These are phyloP conservation scores for Leccinum imitatum DNA, from an alignment of 768 basidiomycete species.

Conservation along the genomic window DNA sequence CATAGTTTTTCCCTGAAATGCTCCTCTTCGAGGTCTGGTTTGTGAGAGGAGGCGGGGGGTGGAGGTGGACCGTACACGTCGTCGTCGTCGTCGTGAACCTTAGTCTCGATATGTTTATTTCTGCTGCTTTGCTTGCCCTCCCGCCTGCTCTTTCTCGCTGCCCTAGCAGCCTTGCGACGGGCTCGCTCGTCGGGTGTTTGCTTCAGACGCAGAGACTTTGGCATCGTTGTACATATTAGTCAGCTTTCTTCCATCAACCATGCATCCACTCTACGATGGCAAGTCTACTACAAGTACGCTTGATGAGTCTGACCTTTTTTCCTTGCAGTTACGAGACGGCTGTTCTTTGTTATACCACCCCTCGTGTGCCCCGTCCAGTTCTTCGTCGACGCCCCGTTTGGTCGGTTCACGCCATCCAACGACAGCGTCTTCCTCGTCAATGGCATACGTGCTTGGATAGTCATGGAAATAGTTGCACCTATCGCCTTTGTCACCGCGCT, in stretches of 20 bases:
- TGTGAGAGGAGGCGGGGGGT: conserved; percentile 26
- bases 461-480: conserved; percentile 74
- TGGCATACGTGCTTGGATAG: conserved; percentile 67
- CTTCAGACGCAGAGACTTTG: conserved; percentile 57
- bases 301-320: conserved; percentile 13
- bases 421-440: conserved; percentile 54
- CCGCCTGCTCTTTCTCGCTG: background rate
- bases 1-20: conserved; percentile 73
- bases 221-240: conserved; percentile 29
- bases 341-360: conserved; percentile 44
- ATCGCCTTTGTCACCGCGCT: conserved; percentile 51
- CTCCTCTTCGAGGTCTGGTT: conserved; percentile 56
- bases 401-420: conserved; percentile 58
- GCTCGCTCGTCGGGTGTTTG: conserved; percentile 51
- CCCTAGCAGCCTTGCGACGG: conserved; percentile 39
- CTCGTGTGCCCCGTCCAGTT: conserved; percentile 40
- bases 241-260: conserved; percentile 7
- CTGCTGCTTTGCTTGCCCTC: conserved; percentile 4
- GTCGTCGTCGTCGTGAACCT: background rate
- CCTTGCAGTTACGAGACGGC: conserved; percentile 40
- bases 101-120: background rate
- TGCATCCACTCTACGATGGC: background rate
- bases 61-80: conserved; percentile 26
- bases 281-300: background rate
- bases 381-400: conserved; percentile 75